These are phyloP conservation scores for Ophiostoma tasmaniense DNA, from an alignment of 2,329 filamentous ascomycete species.

Conservation along the genomic window DNA sequence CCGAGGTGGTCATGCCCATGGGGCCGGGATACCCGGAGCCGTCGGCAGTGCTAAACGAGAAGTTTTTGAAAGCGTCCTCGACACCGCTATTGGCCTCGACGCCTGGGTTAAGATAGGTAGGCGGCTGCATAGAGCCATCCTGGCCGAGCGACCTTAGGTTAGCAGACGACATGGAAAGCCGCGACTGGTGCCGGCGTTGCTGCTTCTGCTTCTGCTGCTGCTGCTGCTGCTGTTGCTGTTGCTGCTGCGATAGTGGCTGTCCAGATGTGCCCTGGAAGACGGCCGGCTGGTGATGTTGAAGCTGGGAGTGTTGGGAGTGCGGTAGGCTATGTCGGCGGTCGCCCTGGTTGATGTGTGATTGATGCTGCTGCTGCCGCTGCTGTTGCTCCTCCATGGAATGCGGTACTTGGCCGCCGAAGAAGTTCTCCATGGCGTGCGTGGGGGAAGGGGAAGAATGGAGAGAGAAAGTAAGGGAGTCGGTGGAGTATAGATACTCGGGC, in stretches of 20 bases:
- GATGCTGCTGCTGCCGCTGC: slow-evolving; percentile 10
- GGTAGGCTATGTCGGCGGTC: background rate
- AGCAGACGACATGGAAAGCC: background rate
- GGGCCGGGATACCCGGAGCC: background rate
- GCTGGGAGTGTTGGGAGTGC: background rate
- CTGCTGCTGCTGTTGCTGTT: background rate
- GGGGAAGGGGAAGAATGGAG: background rate
- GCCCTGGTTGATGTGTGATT: background rate
- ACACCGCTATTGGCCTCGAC: slow-evolving; percentile 9
- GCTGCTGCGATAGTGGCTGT: background rate
- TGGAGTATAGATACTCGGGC: background rate
- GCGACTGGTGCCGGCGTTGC: background rate
- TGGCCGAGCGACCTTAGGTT: background rate
- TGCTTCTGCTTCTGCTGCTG: background rate
- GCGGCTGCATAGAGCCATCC: slow-evolving; percentile 9
- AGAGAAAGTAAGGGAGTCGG: background rate
- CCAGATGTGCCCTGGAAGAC: background rate
- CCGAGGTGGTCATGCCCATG: background rate
- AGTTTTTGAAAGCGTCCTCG: slow-evolving; percentile 15
- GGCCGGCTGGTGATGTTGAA: background rate
- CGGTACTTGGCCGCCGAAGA: slow-evolving; percentile 12
- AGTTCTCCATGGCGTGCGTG: slow-evolving; percentile 10
- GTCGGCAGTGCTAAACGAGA: slow-evolving; percentile 10
- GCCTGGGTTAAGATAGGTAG: background rate
- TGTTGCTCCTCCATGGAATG: slow-evolving; percentile 13